Conservation (phyloP, 2,329 filamentous ascomycete genomes). For the Colletotrichum sp. region DNA sequence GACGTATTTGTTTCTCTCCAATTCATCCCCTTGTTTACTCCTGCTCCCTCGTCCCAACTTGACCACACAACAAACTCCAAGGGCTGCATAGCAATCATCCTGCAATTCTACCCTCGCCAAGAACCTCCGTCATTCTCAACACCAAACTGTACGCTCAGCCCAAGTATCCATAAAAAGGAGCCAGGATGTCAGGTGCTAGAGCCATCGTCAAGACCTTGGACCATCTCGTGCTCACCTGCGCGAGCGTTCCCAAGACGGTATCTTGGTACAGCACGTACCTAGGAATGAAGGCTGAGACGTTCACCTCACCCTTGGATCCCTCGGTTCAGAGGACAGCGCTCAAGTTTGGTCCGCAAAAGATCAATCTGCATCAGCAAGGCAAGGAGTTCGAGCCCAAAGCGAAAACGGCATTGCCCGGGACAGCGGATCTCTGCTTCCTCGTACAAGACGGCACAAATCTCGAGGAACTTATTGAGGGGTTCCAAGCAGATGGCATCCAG, state of each 20-base stretch:
- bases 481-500: slow-evolving; percentile 48
- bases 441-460: slow-evolving; percentile 50
- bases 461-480: slow-evolving; percentile 44
- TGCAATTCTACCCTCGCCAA: neutral
- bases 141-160: neutral
- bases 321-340: slow-evolving; percentile 53
- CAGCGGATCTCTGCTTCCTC: slow-evolving; percentile 65
- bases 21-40: neutral
- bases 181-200: neutral
- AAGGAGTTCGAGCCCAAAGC: slow-evolving; percentile 67
- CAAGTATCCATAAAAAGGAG: neutral
- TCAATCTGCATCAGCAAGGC: slow-evolving; percentile 64
- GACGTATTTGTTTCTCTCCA: neutral
- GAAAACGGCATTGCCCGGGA: slow-evolving; percentile 55
- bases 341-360: slow-evolving; percentile 62
- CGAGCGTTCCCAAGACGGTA: slow-evolving; percentile 51
- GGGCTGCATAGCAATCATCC: neutral
- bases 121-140: neutral
- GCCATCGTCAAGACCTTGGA: slow-evolving; percentile 53
- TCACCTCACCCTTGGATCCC: slow-evolving; percentile 43
- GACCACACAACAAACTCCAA: neutral
- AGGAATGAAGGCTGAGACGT: slow-evolving; percentile 61
- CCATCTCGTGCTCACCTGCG: slow-evolving; percentile 65
- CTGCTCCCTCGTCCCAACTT: neutral
- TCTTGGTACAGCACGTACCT: slow-evolving; percentile 60